Base-by-base conservation (phyloP, 257 asterid species). In the Nicotiana noctiflora region DNA sequence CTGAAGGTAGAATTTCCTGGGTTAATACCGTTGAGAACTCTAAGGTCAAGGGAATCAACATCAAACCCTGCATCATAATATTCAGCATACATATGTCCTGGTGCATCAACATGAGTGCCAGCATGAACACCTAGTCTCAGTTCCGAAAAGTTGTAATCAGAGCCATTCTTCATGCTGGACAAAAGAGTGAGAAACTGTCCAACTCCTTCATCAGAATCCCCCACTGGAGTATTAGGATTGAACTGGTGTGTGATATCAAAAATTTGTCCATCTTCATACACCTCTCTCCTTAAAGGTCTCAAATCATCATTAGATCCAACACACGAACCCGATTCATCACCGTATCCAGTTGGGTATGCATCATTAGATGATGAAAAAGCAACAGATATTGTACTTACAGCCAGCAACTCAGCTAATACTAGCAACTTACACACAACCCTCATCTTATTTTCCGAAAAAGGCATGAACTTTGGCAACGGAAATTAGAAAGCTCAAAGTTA, bases 71-170 rank as follows among this genome's bases (percentile, higher is more conserved):
- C 89, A 77, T 90, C 97, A 79, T 49, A 93, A 84, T 91, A 92
- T 11, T 84, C 72, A 11, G 90, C 95, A 83, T 77, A 89, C 86
- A 89, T 60, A 85, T 94, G 98, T 0, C 98, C 97, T 3, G 98
- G 98, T 4, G 98, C 97, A 86, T 94, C 98, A 14, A 94, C 98
- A 77, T 94, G 98, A 19, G n/a, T n/a, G n/a, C n/a, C n/a, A n/a
- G n/a, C n/a, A n/a, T n/a, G n/a, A 78, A 81, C 90, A 23, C 88
- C 86, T 15, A 94, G 5, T 84, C 82, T 88, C 89, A 94, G 18
- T 88, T 88, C 95, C 14, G 98, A 94, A 80, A 90, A 87, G 85
- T 93, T 94, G 83, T 89, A 92, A 76, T 90, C 96, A 31, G 97
- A 93, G 5, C 96, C 98, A 63, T 94, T 93, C 87, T 92, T 94